Evolutionary conservation across 2,329 filamentous ascomycete species (phyloP), one percentile per base, ranked within the genome.

Genomic region (Bretziella fagacearum): DNA sequence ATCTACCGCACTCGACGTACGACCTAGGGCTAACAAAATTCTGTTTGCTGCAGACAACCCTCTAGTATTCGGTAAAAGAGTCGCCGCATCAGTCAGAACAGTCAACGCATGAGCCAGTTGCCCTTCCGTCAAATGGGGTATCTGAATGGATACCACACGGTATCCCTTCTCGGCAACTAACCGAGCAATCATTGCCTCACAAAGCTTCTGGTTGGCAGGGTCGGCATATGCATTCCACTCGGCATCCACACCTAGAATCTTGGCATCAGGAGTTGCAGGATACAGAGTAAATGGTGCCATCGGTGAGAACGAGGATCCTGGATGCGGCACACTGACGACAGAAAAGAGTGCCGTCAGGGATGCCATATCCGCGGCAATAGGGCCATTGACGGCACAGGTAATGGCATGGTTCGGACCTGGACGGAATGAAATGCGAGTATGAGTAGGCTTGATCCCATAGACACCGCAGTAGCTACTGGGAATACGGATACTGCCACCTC

Each of bases 41-140:
- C 76, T 74, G 60, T 79, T 84, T 0, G 76, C 66, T 0, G 74
- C 62, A 0, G 76, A 74, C 32, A 80, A 64, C 20, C 68, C 65
- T 4, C 59, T 55, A 1, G 68, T 62, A 11, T 75, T 59, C 2
- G 65, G 50, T 60, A 73, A 54, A 13, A 70, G 53, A 1, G 66
- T 64, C 1, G 67, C 61, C 1, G 60, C 68, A 35, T 87, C 81
- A 6, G 71, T 69, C 46, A 87, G 71, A 52, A 86, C 81, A 0
- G 81, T 84, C 52, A 87, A 61, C 18, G 79, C 77, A 59, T 87
- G 82, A 0, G 81, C 81, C 17, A 74, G 68, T 59, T 85, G 80
- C 18, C 78, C 80, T 54, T 83, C 71, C 8, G 67, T 56, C 1
- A 75, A 54, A 22, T 74, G 66, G 0, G 77, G 77, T 42, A 81